phyloP scores from a whole-genome alignment of 768 basidiomycete genomes.

The Tulasnella sp. region DNA sequence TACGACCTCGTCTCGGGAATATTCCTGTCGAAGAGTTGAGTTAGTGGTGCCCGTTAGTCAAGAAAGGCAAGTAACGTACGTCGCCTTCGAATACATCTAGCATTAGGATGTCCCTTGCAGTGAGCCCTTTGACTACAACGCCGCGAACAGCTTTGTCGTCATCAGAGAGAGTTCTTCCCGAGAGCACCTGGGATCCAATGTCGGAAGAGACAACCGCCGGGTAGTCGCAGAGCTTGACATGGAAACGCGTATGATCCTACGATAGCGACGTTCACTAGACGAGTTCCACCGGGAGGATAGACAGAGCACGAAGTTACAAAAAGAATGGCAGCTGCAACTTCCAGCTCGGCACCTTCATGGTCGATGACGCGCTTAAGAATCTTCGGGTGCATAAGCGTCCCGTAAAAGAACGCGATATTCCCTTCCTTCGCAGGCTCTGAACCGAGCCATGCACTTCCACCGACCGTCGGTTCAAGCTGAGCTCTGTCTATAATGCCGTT shows the following conservation, averaged over 20 bases:
- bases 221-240: constrained; percentile 53
- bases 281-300: background rate
- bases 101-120: constrained; percentile 44
- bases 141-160: constrained; percentile 70
- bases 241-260: constrained; percentile 3
- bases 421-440: background rate
- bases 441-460: background rate
- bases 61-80: constrained; percentile 31
- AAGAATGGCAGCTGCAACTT: constrained; percentile 63
- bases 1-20: constrained; percentile 41
- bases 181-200: constrained; percentile 36
- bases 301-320: constrained; percentile 31
- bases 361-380: constrained; percentile 68
- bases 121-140: constrained; percentile 64
- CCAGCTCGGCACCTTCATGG: constrained; percentile 50
- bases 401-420: constrained; percentile 66
- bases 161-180: constrained; percentile 32
- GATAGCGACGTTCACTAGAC: background rate
- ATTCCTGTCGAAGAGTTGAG: constrained; percentile 44
- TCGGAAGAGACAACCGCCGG: constrained; percentile 65
- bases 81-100: constrained; percentile 77
- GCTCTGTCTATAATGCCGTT: background rate
- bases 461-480: background rate
- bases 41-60: background rate
- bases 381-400: constrained; percentile 79